These are phyloP conservation scores for Leptosphaerulina australis DNA, from an alignment of 2,329 filamentous ascomycete genomes.

Conservation along the genomic window DNA sequence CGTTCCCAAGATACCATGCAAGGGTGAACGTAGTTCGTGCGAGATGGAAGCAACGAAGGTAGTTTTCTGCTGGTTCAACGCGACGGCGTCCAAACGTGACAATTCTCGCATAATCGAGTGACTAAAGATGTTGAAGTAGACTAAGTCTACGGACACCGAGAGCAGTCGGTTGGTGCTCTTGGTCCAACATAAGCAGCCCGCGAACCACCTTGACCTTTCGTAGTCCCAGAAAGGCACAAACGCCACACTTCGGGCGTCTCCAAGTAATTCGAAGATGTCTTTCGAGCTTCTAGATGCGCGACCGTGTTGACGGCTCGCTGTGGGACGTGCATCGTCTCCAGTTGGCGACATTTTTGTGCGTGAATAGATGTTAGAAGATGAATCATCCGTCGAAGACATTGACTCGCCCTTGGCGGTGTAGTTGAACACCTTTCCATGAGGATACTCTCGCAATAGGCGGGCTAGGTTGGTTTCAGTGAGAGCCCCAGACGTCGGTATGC, in stretches of 20 bases:
- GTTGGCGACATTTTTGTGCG: background rate
- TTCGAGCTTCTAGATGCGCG: slow-evolving; percentile 37
- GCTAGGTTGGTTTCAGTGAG: slow-evolving; percentile 31
- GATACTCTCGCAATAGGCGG: slow-evolving; percentile 31
- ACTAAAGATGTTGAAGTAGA: slow-evolving; percentile 47
- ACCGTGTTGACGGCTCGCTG: background rate
- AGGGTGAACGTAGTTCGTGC: slow-evolving; percentile 59
- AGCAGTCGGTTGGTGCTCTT: slow-evolving; percentile 38
- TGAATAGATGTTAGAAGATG: slow-evolving; percentile 6
- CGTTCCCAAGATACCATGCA: slow-evolving; percentile 50
- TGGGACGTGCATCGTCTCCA: background rate
- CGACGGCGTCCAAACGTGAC: slow-evolving; percentile 58
- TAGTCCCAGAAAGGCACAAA: slow-evolving; percentile 51
- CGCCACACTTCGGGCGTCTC: slow-evolving; percentile 42
- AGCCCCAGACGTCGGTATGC: background rate
- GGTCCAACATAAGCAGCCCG: slow-evolving; percentile 46
- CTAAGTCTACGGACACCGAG: slow-evolving; percentile 37
- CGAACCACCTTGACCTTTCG: slow-evolving; percentile 46
- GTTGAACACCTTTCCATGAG: slow-evolving; percentile 37
- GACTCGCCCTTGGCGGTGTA: slow-evolving; percentile 23
- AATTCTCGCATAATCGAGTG: slow-evolving; percentile 64
- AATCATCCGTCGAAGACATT: slow-evolving; percentile 31
- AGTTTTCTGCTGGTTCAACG: slow-evolving; percentile 53
- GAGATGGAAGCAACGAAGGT: slow-evolving; percentile 60
- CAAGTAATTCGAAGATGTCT: slow-evolving; percentile 61